Percentiles rank a stretch among this genome's conserved stretches.
Evolutionary conservation across 371 early-diverging fungal species (phyloP).

Genomic region (Choanephora cucurbitarum): DNA sequence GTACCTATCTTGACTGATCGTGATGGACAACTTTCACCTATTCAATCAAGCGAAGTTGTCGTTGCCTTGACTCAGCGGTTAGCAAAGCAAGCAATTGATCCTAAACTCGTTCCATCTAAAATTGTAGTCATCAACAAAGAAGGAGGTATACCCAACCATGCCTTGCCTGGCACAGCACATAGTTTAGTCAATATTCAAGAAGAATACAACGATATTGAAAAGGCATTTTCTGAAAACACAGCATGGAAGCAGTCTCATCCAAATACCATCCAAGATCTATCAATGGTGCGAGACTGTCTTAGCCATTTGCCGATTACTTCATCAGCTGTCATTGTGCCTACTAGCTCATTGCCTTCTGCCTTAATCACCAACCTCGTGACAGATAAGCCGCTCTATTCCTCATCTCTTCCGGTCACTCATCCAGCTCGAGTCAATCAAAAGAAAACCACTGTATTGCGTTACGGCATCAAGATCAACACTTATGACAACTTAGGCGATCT

Average conservation of each 20-base stretch:
- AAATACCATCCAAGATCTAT: conserved; percentile 23
- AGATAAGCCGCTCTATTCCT: conserved; percentile 54
- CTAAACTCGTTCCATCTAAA: conserved; percentile 31
- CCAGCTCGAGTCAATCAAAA: conserved; percentile 32
- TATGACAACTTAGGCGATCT: conserved; percentile 54
- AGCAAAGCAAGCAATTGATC: conserved; percentile 17
- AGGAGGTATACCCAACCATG: conserved; percentile 54
- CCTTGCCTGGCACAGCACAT: conserved; percentile 47
- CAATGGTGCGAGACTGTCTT: conserved; percentile 40
- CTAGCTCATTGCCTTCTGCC: conserved; percentile 41
- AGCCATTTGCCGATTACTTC: conserved; percentile 38
- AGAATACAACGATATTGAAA: conserved; percentile 40
- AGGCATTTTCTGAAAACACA: conserved; percentile 26
- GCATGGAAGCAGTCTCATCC: conserved; percentile 29
- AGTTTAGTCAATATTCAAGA: conserved; percentile 52
- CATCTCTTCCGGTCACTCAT: conserved; percentile 44
- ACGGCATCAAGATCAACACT: conserved; percentile 68
- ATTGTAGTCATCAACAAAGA: conserved; percentile 52
- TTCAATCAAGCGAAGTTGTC: conserved; percentile 35
- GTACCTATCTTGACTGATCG: conserved; percentile 37
- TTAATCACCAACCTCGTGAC: conserved; percentile 51
- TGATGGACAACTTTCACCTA: conserved; percentile 30
- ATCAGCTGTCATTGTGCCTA: conserved; percentile 51
- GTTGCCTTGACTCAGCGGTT: conserved; percentile 28
- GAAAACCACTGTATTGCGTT: conserved; percentile 75